A percentile compares a stretch with the other conserved stretches of the same genome.
phyloP scores from a whole-genome alignment of 2,329 filamentous ascomycete genomes.

The Plectosphaerella cucumerina region DNA sequence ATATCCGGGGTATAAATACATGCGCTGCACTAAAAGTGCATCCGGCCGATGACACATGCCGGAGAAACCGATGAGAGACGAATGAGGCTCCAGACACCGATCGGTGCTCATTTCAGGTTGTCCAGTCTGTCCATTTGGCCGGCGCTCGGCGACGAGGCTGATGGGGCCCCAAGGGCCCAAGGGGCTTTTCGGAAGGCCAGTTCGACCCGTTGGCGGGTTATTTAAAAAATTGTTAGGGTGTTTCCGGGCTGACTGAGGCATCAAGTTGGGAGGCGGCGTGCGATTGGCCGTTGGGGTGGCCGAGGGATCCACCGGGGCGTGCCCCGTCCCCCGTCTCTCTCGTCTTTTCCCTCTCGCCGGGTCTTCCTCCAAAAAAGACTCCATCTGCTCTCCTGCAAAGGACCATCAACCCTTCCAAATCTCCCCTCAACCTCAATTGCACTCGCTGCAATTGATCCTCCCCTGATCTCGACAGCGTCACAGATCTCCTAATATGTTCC shows the following conservation, averaged over 20 bases:
- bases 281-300: conserved; percentile 10
- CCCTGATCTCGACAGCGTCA: conserved; percentile 45
- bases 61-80: too few relatives aligned
- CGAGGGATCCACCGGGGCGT: conserved; percentile 15
- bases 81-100: too few relatives aligned
- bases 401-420: conserved; percentile 47
- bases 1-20: too few relatives aligned
- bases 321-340: conserved; percentile 22
- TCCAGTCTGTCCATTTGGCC: too few relatives aligned
- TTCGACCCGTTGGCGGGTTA: conserved; percentile 1
- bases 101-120: too few relatives aligned
- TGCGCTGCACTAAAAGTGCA: too few relatives aligned
- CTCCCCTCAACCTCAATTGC: conserved; percentile 61
- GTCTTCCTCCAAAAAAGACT: conserved; percentile 35
- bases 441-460: conserved; percentile 59
- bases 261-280: conserved; percentile 5
- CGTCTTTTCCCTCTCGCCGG: conserved; percentile 34
- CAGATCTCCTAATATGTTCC: conserved; percentile 76
- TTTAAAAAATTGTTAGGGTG: conserved; percentile 13
- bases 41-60: too few relatives aligned
- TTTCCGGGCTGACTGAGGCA: conserved; percentile 15
- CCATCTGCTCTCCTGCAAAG: conserved; percentile 41
- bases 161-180: too few relatives aligned
- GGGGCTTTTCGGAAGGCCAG: too few relatives aligned
- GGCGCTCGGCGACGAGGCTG: too few relatives aligned